Base-by-base conservation (phyloP, 164 flowering plant species). In the Piper longum region DNA sequence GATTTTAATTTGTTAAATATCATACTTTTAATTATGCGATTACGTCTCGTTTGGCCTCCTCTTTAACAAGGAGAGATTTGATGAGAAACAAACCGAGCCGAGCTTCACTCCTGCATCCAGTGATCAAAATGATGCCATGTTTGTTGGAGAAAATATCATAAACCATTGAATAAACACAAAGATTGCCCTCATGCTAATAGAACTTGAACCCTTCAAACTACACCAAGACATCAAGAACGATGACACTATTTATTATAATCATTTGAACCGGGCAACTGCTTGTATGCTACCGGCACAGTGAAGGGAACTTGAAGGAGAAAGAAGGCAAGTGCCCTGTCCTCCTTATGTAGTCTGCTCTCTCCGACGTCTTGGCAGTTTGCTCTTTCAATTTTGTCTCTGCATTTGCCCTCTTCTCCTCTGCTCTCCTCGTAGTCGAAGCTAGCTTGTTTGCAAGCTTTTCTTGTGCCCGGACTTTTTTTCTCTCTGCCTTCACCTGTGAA, bases 241-340 rank as follows among this genome's bases (percentile, higher is more conserved):
- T 54, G 14, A 54, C 56, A 54, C 5, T 9, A 54, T 17, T 13
- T 9, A 54, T 13, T 17, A 54, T 5, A 55, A 16, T 4, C 7
- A 41, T 43, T 0, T 11, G 14, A 12, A 17, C n/a, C 51, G n/a
- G 36, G 36, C 36, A 26, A 26, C 36, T 26, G 36, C 36, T 26
- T 26, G 36, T 26, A 26, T 26, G 36, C 40, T 82, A 85, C 91
- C 96, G 85, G 79, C 98, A 88, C 42, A 78, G 67, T 26, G 93
- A 88, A 73, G 90, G 96, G 72, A 85, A 56, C 75, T 86, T 88
- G 71, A 86, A 77, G 72, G 85, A 84, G 78, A 80, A 57, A 3
- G 91, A 83, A 2, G 98, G 97, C 65, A 86, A 73, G 63, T 82
- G 91, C 42, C 98, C 98, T 0, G 91, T 90, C 70, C 96, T 86